Evolutionary conservation across 2,329 filamentous ascomycete genomes (phyloP).

Genomic region (Stagonosporopsis chrysanthemi): DNA sequence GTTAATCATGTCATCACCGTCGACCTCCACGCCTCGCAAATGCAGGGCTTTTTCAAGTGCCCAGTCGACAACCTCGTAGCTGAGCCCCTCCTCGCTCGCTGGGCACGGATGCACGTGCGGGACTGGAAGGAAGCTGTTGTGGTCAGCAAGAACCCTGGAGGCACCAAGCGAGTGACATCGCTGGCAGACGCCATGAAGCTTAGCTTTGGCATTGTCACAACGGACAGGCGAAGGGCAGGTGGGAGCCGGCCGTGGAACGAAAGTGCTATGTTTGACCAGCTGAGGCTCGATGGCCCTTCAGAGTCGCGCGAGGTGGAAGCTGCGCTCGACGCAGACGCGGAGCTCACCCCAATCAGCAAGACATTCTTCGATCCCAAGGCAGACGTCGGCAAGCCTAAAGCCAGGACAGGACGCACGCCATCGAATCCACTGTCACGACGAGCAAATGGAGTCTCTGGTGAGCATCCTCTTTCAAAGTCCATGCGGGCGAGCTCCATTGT

Average conservation of each 20-base stretch:
- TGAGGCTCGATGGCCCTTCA: slow-evolving; percentile 53
- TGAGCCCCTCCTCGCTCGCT: slow-evolving; percentile 91
- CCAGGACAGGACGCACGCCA: slow-evolving; percentile 26
- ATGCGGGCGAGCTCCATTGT: slow-evolving; percentile 46
- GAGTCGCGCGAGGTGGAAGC: slow-evolving; percentile 46
- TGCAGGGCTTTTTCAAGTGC: slow-evolving; percentile 99
- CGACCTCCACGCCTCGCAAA: slow-evolving; percentile 90
- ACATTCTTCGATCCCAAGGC: slow-evolving; percentile 35
- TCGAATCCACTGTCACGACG: slow-evolving; percentile 43
- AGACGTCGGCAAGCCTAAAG: slow-evolving; percentile 39
- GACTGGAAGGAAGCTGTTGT: slow-evolving; percentile 93
- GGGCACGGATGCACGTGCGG: slow-evolving; percentile 88
- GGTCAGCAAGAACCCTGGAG: slow-evolving; percentile 97
- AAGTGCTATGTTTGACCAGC: slow-evolving; percentile 73
- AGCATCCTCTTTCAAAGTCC: slow-evolving; percentile 47
- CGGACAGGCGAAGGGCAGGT: slow-evolving; percentile 65
- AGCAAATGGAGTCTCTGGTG: slow-evolving; percentile 35
- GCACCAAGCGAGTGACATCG: slow-evolving; percentile 95
- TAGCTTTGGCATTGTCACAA: slow-evolving; percentile 96
- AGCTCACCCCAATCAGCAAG: slow-evolving; percentile 41
- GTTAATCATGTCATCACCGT: slow-evolving; percentile 98
- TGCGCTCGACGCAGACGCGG: slow-evolving; percentile 45
- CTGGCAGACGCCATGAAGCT: slow-evolving; percentile 94
- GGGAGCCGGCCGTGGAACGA: slow-evolving; percentile 68
- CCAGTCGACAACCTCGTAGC: slow-evolving; percentile 97